phyloP scores from a whole-genome alignment of 148 eudicot genomes.

The Diospyros lotus region DNA sequence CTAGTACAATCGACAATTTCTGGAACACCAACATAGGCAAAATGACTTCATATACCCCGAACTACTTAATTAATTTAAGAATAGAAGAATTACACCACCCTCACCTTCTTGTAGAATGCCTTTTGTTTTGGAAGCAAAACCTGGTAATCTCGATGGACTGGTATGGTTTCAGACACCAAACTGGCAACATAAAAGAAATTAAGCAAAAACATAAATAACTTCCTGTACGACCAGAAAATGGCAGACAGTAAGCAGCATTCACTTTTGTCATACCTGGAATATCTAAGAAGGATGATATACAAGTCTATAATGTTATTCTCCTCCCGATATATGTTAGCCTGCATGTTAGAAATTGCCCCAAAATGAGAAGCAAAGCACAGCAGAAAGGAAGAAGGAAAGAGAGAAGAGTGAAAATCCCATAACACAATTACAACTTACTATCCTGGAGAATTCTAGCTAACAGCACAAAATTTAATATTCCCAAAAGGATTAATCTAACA shows the following conservation, averaged over 20 bases:
- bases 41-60: constrained; percentile 9
- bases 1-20: constrained; percentile 62
- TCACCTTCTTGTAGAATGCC: constrained; percentile 55
- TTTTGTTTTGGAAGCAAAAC: constrained; percentile 53
- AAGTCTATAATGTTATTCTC: constrained; percentile 74
- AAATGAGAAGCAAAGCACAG: background rate
- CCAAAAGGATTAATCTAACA: background rate
- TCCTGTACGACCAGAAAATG: constrained; percentile 5
- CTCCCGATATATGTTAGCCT: constrained; percentile 70
- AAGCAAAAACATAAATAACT: constrained; percentile 15
- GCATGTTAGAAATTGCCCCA: constrained; percentile 20
- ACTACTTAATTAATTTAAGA: background rate
- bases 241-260: constrained; percentile 10
- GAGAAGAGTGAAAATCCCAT: background rate
- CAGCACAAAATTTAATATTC: background rate
- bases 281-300: constrained; percentile 83
- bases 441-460: background rate
- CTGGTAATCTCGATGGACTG: constrained; percentile 85
- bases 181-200: constrained; percentile 33
- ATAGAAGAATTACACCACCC: background rate
- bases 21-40: constrained; percentile 22
- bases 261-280: constrained; percentile 62
- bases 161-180: constrained; percentile 94
- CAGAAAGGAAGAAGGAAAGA: constrained; percentile 1
- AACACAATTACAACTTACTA: background rate